Conservation (phyloP, 2,329 filamentous ascomycete species). For the Capronia americana region DNA sequence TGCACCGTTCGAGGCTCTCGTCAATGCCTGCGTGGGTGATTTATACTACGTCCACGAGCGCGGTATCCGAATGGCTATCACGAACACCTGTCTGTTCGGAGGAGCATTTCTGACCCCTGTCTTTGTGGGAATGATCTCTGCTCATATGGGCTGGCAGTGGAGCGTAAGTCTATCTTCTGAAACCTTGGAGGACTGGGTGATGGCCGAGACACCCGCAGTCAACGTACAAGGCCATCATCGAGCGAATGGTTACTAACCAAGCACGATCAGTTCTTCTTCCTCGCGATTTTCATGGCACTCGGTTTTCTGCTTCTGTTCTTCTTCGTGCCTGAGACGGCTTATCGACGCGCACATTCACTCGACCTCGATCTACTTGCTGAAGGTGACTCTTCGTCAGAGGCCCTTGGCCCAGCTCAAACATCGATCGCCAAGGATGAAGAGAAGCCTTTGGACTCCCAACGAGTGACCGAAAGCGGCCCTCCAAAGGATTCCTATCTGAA, state of each 20-base stretch:
- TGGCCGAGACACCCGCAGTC: background rate
- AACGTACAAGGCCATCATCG: background rate
- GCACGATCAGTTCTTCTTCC: slow-evolving; percentile 70
- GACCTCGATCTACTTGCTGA: slow-evolving; percentile 63
- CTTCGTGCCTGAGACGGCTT: slow-evolving; percentile 86
- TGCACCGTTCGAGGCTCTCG: slow-evolving; percentile 86
- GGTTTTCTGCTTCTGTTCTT: slow-evolving; percentile 75
- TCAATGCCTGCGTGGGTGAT: slow-evolving; percentile 89
- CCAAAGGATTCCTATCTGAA: slow-evolving; percentile 64
- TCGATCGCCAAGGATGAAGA: slow-evolving; percentile 22
- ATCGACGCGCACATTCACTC: slow-evolving; percentile 67
- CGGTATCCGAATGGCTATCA: slow-evolving; percentile 82
- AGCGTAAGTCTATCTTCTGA: slow-evolving; percentile 47
- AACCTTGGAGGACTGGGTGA: background rate
- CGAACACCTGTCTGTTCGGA: slow-evolving; percentile 72
- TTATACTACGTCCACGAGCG: slow-evolving; percentile 85
- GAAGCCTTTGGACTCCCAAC: slow-evolving; percentile 24
- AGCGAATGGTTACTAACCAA: slow-evolving; percentile 5
- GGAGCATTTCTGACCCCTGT: slow-evolving; percentile 82
- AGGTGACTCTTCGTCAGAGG: slow-evolving; percentile 27
- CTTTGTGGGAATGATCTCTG: slow-evolving; percentile 64
- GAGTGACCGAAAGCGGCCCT: slow-evolving; percentile 17
- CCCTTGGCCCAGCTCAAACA: slow-evolving; percentile 14
- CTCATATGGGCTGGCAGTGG: slow-evolving; percentile 38
- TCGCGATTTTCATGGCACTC: slow-evolving; percentile 79